Evolutionary conservation across 2,329 filamentous ascomycete genomes (phyloP).

Genomic region (Pestalotiopsis sp.): DNA sequence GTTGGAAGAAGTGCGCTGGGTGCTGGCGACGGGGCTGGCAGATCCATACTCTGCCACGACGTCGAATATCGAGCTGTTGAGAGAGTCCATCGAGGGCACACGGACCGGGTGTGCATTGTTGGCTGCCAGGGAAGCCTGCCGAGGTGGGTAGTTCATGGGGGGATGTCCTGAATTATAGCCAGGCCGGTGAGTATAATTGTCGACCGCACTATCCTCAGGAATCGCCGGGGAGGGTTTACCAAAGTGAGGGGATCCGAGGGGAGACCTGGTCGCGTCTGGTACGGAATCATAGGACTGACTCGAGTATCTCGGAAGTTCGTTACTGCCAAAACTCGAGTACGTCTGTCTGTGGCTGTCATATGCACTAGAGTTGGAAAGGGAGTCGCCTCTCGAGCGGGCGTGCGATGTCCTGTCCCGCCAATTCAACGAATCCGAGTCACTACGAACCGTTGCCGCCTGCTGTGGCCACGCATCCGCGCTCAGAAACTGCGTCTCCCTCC

Average conservation of each 20-base stretch:
- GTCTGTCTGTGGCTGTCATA: neutral
- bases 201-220: conserved; percentile 21
- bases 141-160: conserved; percentile 21
- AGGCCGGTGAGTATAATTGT: conserved; percentile 16
- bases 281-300: conserved; percentile 7
- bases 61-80: conserved; percentile 37
- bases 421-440: neutral
- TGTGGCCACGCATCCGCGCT: neutral
- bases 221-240: conserved; percentile 19
- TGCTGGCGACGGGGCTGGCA: conserved; percentile 18
- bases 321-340: neutral
- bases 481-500: neutral
- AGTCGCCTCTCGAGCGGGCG: conserved; percentile 2
- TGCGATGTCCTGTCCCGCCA: conserved; percentile 1
- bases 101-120: conserved; percentile 23
- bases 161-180: conserved; percentile 15
- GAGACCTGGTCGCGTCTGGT: conserved; percentile 17
- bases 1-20: conserved; percentile 20
- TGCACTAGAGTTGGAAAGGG: neutral
- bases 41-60: conserved; percentile 28
- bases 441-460: neutral
- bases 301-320: conserved; percentile 7
- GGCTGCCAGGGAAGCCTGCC: conserved; percentile 24
- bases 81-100: conserved; percentile 35
- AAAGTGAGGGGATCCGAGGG: conserved; percentile 20